Evolutionary conservation across 441 rosid genomes (phyloP), one percentile per base, ranked within the genome.

Genomic region (Populus hybrid): DNA sequence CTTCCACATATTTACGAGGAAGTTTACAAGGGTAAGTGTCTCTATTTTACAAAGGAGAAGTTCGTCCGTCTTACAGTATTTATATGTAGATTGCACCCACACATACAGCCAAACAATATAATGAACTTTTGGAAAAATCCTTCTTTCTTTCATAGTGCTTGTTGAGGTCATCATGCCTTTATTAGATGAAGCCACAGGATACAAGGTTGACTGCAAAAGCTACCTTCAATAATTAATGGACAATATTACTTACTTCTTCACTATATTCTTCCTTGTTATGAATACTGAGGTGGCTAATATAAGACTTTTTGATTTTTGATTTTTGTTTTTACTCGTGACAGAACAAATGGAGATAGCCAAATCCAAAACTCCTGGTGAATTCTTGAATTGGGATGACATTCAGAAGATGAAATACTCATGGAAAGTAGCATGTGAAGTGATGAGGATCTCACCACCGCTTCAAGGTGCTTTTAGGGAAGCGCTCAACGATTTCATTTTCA

Each of bases 401-500:
- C 74, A 83, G 18, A 79, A 77, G 40, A 83, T 79, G 86, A 81
- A 82, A 40, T 83, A 81, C 16, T 74, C 83, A 3, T 81, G 83
- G 82, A 82, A 76, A 9, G 85, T 80, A 1, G 28, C 71, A 0
- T 21, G 61, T 34, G 86, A 85, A 77, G 88, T 81, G 46, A 75
- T 83, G 82, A 79, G 88, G 74, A 76, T 85, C 0, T 42, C 81
- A 1, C 87, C 87, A 8, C 84, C 83, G 3, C 61, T 81, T 36
- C 84, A 81, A 40, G 88, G 86, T 57, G 67, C 79, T 12, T 83
- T 85, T 23, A 83, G 84, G 68, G 86, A 85, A 66, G 82, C 71
- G 10, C 9, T 85, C 1, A 67, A 66, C 4, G 82, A 85, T 14
- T 79, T 85, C 32, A 79, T 72, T 11, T 83, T 75, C 61, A 78